Evolutionary conservation across 345 rosid genomes (phyloP), one percentile per base, ranked within the genome.

Genomic region (Syzygium aqueum): DNA sequence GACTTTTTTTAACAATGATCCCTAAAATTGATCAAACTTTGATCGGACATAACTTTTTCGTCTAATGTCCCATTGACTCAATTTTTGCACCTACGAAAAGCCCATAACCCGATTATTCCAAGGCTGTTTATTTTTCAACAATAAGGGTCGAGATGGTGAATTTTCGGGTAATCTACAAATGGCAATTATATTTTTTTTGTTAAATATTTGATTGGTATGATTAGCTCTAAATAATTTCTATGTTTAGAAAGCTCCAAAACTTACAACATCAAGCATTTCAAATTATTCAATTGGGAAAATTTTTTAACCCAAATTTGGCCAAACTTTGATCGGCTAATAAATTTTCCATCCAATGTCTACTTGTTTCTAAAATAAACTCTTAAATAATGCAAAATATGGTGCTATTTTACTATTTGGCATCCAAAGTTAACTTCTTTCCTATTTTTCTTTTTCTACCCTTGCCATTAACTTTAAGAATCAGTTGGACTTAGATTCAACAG

Each of bases 311-410:
- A 59, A 59, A 59, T 59, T 59, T 25, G 28, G 65, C 65, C 30
- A n/a, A 61, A n/a, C 33, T 61, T 61, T 61, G 73, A n/a, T 3
- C n/a, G 33, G 73, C 2, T 13, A 61, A 27, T 14, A n/a, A 61
- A 13, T 6, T 0, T 14, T n/a, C 16, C 30, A n/a, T 3, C 30
- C 0, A n/a, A 2, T n/a, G 30, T 61, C 2, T 13, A 0, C 73
- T 61, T 61, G 17, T n/a, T n/a, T n/a, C 19, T n/a, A 3, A 61
- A n/a, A 14, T 61, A n/a, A 61, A 59, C 8, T 0, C 27, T 59
- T 59, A 59, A 59, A 27, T 59, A 7, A n/a, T 61, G 0, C 16
- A 11, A 12, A 12, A 30, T 59, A 27, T 0, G 0, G 1, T 61
- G 19, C 0, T 61, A 61, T 61, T 17, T 61, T 1, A 61, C 37